These are phyloP conservation scores for Bolboschoenoplectus hybrid DNA, from an alignment of 202 grass and related monocot genomes.

Conservation along the genomic window DNA sequence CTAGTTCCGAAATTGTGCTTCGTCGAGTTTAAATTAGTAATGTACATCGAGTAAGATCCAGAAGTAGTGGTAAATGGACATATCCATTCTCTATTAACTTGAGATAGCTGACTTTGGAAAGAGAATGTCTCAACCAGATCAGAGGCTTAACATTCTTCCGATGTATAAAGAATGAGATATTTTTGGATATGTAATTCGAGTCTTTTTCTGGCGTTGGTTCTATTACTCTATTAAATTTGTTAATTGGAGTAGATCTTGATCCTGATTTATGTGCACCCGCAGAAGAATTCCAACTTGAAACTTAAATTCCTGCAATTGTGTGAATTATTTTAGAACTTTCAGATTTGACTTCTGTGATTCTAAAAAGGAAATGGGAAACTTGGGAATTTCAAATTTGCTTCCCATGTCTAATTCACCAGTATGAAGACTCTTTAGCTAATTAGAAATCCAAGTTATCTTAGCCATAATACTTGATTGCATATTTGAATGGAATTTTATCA, in stretches of 20 bases:
- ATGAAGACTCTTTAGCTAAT: neutral
- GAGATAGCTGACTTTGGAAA: neutral
- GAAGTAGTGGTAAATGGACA: conserved; percentile 19
- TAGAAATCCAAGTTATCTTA: neutral
- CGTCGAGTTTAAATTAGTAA: neutral
- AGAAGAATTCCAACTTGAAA: neutral
- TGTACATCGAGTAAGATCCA: neutral
- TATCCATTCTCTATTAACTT: neutral
- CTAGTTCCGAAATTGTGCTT: neutral
- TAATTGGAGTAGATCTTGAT: neutral
- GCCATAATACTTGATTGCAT: neutral
- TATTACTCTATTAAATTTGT: neutral
- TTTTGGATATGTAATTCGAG: conserved; percentile 11
- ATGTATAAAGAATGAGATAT: neutral
- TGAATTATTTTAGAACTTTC: conserved; percentile 2
- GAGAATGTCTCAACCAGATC: neutral
- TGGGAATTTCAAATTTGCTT: neutral
- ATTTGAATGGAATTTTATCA: neutral
- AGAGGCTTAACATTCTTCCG: neutral
- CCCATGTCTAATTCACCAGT: neutral
- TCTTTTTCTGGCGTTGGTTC: neutral
- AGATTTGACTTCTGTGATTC: neutral
- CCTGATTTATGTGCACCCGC: neutral
- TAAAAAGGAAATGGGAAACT: neutral
- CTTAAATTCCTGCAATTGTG: neutral